These are phyloP conservation scores for Gryganskiella cystojenkinii DNA, from an alignment of 192 early-diverging fungal genomes.

Conservation along the genomic window DNA sequence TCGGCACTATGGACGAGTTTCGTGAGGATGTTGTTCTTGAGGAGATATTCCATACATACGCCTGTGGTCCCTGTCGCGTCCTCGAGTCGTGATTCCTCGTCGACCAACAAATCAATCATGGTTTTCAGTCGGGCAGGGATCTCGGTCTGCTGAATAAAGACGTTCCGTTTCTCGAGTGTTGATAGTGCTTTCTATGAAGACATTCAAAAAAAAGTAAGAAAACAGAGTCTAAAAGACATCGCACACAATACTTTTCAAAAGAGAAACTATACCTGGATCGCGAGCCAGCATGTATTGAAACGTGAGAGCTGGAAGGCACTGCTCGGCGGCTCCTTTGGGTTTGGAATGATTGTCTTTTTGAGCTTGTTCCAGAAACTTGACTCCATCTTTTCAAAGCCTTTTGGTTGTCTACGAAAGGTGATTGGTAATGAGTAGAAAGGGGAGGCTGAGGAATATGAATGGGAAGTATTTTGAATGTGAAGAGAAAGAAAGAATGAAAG, in stretches of 20 bases:
- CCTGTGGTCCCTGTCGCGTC: slow-evolving; percentile 74
- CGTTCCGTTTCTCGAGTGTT: slow-evolving; percentile 42
- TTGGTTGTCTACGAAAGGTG: not conserved
- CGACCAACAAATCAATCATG: slow-evolving; percentile 90
- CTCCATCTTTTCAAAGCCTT: slow-evolving; percentile 26
- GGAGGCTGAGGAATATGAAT: not conserved
- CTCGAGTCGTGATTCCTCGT: slow-evolving; percentile 84
- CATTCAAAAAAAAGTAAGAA: not conserved
- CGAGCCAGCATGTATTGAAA: slow-evolving; percentile 80
- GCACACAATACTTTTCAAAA: not conserved
- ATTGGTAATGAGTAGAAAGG: not conserved
- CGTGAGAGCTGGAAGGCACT: slow-evolving; percentile 71
- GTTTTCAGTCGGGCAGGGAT: slow-evolving; percentile 77
- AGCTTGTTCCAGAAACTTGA: slow-evolving; percentile 48
- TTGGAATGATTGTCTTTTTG: slow-evolving; percentile 68
- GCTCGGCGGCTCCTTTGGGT: slow-evolving; percentile 69
- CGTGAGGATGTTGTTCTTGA: slow-evolving; percentile 83
- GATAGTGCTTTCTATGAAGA: slow-evolving; percentile 22
- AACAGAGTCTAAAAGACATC: not conserved
- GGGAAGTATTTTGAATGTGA: not conserved
- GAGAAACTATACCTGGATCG: slow-evolving; percentile 63
- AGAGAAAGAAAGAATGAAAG: not conserved
- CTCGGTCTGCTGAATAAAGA: slow-evolving; percentile 76
- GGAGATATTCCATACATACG: slow-evolving; percentile 90
- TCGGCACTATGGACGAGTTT: slow-evolving; percentile 82